Conservation (phyloP, 208 protist genomes). For the Tritrichomonas musculus region DNA sequence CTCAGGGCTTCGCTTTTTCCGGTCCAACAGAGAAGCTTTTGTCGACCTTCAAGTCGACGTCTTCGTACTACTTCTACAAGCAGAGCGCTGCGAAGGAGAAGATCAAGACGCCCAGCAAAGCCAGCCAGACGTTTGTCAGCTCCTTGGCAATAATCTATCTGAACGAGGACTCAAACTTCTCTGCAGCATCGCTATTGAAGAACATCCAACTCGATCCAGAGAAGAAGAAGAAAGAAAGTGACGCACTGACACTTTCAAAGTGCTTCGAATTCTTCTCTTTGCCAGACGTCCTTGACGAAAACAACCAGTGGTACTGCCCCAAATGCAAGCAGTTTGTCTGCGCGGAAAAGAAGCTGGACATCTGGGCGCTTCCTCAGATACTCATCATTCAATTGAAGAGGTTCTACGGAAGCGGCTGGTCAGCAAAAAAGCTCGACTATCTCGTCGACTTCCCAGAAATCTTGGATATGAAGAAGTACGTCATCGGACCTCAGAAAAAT, state of each 20-base stretch:
- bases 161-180: too few relatives aligned
- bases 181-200: too few relatives aligned
- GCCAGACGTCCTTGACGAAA: constrained; percentile 36
- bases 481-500: background rate
- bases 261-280: constrained; percentile 38
- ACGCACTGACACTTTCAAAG: background rate
- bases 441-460: background rate
- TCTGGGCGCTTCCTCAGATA: background rate
- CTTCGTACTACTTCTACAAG: too few relatives aligned
- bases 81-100: too few relatives aligned
- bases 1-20: too few relatives aligned
- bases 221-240: too few relatives aligned
- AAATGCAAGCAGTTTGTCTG: constrained; percentile 35
- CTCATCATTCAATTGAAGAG: constrained; percentile 26
- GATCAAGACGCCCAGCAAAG: too few relatives aligned
- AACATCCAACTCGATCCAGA: too few relatives aligned
- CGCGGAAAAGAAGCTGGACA: background rate
- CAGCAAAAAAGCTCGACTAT: background rate
- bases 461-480: background rate
- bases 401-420: background rate
- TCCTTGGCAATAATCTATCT: too few relatives aligned
- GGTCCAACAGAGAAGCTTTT: too few relatives aligned
- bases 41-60: too few relatives aligned
- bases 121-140: too few relatives aligned
- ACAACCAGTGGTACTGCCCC: constrained; percentile 43